Percentiles rank a stretch among this genome's conserved stretches.
These are phyloP conservation scores for Cydonia oblonga DNA, from an alignment of 331 rosid species.

Conservation along the genomic window DNA sequence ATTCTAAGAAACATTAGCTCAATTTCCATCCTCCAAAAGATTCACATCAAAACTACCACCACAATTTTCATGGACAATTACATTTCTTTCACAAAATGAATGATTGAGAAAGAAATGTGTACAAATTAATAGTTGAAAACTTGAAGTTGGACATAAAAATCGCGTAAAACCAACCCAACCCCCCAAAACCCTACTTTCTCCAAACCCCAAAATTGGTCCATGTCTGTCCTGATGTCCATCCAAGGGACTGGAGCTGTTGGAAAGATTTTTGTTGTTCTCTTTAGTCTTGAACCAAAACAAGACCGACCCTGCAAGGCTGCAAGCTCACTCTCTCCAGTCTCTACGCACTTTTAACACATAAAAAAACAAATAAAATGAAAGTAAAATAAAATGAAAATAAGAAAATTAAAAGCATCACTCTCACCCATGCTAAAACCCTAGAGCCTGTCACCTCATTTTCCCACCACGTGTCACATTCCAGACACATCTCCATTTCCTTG, in stretches of 20 bases:
- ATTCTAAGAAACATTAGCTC: no score
- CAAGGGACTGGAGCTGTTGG: neutral
- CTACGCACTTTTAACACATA: neutral
- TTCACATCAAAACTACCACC: no score
- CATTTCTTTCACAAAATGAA: no score
- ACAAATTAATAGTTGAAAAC: no score
- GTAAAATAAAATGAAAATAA: neutral
- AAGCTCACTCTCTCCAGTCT: neutral
- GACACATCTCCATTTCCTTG: constrained; percentile 14
- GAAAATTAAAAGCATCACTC: neutral
- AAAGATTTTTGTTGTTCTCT: neutral
- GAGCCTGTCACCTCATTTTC: constrained; percentile 33
- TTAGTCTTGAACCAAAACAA: neutral
- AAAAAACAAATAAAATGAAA: neutral
- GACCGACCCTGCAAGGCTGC: neutral
- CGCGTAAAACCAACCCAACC: no score
- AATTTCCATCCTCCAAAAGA: no score
- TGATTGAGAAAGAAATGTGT: no score
- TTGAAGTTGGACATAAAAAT: no score
- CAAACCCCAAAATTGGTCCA: neutral
- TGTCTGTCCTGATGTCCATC: neutral
- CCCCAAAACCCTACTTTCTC: neutral
- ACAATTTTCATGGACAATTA: no score
- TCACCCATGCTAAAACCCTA: neutral
- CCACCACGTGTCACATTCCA: constrained; percentile 18